Evolutionary conservation across 2,329 filamentous ascomycete species (phyloP).

Genomic region (Cladophialophora immunda): DNA sequence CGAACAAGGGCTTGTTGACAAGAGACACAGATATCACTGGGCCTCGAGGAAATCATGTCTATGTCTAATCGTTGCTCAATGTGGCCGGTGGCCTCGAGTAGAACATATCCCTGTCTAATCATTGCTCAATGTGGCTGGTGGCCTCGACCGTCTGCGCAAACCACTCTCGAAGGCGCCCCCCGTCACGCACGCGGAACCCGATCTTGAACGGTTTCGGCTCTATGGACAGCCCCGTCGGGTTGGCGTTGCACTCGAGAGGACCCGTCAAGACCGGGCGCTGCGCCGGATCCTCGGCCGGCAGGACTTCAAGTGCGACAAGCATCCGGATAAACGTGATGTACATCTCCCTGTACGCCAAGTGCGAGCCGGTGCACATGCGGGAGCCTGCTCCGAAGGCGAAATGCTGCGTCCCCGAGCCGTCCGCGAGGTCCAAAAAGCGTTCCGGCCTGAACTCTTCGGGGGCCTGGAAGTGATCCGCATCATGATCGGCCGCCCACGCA

Average conservation of each 20-base stretch:
- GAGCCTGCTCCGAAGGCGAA: slow-evolving; percentile 39
- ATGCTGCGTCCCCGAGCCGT: slow-evolving; percentile 58
- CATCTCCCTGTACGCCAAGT: slow-evolving; percentile 39
- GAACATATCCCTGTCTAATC: too few species aligned
- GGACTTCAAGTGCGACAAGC: slow-evolving; percentile 37
- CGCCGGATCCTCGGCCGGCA: slow-evolving; percentile 21
- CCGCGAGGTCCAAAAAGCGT: slow-evolving; percentile 67
- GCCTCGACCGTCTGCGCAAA: slow-evolving; percentile 6
- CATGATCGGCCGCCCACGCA: slow-evolving; percentile 77
- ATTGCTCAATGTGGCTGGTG: too few species aligned
- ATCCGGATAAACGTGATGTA: slow-evolving; percentile 40
- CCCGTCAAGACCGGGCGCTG: slow-evolving; percentile 32
- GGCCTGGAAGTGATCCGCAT: slow-evolving; percentile 71
- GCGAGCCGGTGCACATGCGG: slow-evolving; percentile 40
- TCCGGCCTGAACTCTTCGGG: slow-evolving; percentile 72
- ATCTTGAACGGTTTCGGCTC: slow-evolving; percentile 30
- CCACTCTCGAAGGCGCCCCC: slow-evolving; percentile 3
- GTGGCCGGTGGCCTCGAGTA: too few species aligned
- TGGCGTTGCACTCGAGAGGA: slow-evolving; percentile 39
- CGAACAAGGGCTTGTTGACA: too few species aligned
- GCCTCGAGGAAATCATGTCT: too few species aligned
- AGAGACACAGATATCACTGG: too few species aligned
- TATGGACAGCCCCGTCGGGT: slow-evolving; percentile 33
- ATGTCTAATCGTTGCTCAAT: too few species aligned
- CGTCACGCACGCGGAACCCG: slow-evolving; percentile 15